Evolutionary conservation across 345 rosid genomes (phyloP), one percentile per base, ranked within the genome.

Genomic region (Ceriops tagal): DNA sequence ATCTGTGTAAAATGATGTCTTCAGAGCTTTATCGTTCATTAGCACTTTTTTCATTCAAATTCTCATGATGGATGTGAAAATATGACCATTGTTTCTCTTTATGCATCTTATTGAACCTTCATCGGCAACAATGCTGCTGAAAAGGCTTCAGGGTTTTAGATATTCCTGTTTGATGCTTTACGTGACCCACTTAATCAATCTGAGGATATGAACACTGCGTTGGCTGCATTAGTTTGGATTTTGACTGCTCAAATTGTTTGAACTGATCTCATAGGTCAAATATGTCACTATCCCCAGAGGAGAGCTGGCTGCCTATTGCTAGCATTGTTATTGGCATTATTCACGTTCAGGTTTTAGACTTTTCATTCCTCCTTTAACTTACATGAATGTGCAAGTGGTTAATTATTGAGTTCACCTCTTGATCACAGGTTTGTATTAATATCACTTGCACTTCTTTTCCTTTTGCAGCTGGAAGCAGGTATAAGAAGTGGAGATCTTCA

Each of bases 231-330:
- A 37, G 63, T 65, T 64, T 69, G 56, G 58, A 21, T 43, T 18
- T 4, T 53, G 52, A 51, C 18, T 56, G 59, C 35, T 15, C 18
- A 43, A 43, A 43, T 16, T 56, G 37, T 34, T 71, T 70, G 66
- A 4, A 31, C 32, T 60, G 37, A 61, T 61, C 70, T 68, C 53
- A 74, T 78, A 95, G 97, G 83, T 85, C 97, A 21, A 92, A 85
- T 71, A 81, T 95, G 49, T 88, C 97, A 1, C 74, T 95, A 22
- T 92, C 96, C 19, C 89, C 96, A 3, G 91, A 90, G 47, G 99
- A 95, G 52, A 90, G 91, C 71, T 95, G 97, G 99, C 79, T 95
- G 78, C 97, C 99, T 46, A 77, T 95, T 79, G 84, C 96, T 60
- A 90, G 99, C 84, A 92, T 95, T 31, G 53, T 92, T 61, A 77